phyloP scores from a whole-genome alignment of 108 stramenopile genomes.

The Cyclotella cryptica region DNA sequence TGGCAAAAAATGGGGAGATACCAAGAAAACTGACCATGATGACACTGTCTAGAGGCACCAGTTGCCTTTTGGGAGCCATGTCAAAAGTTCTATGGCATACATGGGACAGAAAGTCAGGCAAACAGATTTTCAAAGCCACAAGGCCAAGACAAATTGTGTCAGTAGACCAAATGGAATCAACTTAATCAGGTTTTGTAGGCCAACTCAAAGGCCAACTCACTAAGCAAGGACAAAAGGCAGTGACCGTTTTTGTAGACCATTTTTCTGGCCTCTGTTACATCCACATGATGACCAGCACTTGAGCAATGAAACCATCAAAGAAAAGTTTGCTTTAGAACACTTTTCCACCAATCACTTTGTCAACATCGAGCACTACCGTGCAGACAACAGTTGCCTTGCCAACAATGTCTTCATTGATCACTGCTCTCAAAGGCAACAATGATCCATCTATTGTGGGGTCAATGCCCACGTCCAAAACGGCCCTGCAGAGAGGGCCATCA shows the following conservation, averaged over 20 bases:
- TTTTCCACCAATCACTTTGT: conserved; percentile 3
- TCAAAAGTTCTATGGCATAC: too few species aligned
- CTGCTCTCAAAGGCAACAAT: too few species aligned
- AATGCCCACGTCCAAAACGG: neutral
- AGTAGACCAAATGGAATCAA: conserved; percentile 54
- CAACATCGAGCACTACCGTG: conserved; percentile 32
- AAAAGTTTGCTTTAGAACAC: neutral
- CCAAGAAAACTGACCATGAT: conserved; percentile 25
- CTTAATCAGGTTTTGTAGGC: conserved; percentile 52
- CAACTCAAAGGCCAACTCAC: conserved; percentile 50
- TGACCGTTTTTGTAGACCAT: conserved; percentile 20
- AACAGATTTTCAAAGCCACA: conserved; percentile 1
- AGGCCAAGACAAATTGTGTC: conserved; percentile 17
- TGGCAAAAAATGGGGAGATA: conserved; percentile 32
- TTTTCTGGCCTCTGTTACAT: conserved; percentile 10
- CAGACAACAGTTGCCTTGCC: conserved; percentile 42
- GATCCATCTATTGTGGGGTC: conserved; percentile 12
- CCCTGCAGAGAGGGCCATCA: too few species aligned
- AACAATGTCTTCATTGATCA: too few species aligned
- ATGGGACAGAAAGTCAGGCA: too few species aligned
- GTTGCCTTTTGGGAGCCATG: conserved; percentile 21
- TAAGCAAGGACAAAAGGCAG: conserved; percentile 2
- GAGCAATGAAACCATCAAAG: too few species aligned
- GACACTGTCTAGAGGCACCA: conserved; percentile 33
- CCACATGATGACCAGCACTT: too few species aligned